phyloP scores from a whole-genome alignment of 2,329 filamentous ascomycete species.

The Aspergillus spinulosporus region DNA sequence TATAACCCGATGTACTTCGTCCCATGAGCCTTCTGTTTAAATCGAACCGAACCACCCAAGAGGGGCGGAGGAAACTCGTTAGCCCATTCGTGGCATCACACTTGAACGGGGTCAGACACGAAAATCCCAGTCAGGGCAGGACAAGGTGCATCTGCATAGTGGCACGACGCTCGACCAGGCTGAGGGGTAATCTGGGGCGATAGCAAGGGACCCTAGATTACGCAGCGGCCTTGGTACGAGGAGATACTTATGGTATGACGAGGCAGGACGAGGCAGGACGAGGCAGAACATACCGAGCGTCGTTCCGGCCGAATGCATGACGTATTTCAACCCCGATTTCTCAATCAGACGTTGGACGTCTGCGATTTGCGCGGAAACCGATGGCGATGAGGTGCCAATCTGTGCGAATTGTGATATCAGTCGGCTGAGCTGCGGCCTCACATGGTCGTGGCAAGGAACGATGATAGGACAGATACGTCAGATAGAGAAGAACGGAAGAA shows the following conservation, averaged over 20 bases:
- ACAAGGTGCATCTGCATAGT: background rate
- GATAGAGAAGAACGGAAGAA: background rate
- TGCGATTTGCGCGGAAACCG: conserved; percentile 80
- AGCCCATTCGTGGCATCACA: conserved; percentile 3
- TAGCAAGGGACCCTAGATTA: conserved; percentile 1
- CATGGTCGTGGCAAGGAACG: conserved; percentile 9
- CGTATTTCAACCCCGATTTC: conserved; percentile 75
- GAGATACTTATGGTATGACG: background rate
- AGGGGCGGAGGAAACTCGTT: background rate
- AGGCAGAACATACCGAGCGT: conserved; percentile 69
- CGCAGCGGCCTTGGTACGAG: background rate
- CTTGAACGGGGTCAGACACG: background rate
- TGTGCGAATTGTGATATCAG: conserved; percentile 32
- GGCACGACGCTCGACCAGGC: background rate
- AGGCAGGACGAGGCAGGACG: background rate
- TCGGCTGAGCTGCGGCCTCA: background rate
- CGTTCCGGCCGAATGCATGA: conserved; percentile 91
- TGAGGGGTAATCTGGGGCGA: conserved; percentile 11
- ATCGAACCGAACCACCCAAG: conserved; percentile 1
- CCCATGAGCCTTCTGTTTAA: conserved; percentile 79
- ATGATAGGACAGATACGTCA: background rate
- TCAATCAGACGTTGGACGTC: conserved; percentile 83
- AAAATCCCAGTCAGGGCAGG: background rate
- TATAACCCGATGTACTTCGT: conserved; percentile 78
- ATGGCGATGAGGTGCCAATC: conserved; percentile 76